Percentiles rank a stretch among this genome's conserved stretches.
phyloP scores from a whole-genome alignment of 768 basidiomycete genomes.

The Mycena olivaceomarginata region DNA sequence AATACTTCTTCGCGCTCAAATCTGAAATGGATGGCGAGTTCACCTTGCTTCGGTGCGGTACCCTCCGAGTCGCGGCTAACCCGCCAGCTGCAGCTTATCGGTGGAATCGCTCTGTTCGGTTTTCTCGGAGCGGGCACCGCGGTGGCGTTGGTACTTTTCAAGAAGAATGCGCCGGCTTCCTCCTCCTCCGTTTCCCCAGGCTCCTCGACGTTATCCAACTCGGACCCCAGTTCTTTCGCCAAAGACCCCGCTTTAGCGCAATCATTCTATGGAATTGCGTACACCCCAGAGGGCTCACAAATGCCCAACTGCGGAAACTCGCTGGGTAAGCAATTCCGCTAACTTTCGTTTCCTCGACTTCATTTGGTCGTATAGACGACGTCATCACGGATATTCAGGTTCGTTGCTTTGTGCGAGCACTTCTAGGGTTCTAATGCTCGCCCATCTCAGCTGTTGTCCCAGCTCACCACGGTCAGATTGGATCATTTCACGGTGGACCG shows the following conservation, averaged over 20 bases:
- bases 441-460: slow-evolving; percentile 80
- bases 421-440: slow-evolving; percentile 6
- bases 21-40: slow-evolving; percentile 25
- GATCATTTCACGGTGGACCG: slow-evolving; percentile 21
- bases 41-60: not conserved
- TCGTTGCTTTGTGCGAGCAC: slow-evolving; percentile 31
- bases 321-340: slow-evolving; percentile 51
- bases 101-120: slow-evolving; percentile 59
- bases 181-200: slow-evolving; percentile 46
- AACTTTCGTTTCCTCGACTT: not conserved
- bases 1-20: not conserved
- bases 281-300: slow-evolving; percentile 87
- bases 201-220: slow-evolving; percentile 35
- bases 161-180: slow-evolving; percentile 55
- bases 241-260: slow-evolving; percentile 82
- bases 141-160: slow-evolving; percentile 75
- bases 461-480: slow-evolving; percentile 79
- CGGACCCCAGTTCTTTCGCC: slow-evolving; percentile 83
- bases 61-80: not conserved
- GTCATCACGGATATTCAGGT: slow-evolving; percentile 87
- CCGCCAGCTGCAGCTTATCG: slow-evolving; percentile 65
- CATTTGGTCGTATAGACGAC: slow-evolving; percentile 56
- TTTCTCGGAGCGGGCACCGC: slow-evolving; percentile 72
- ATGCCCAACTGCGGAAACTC: slow-evolving; percentile 82
- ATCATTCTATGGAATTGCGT: slow-evolving; percentile 91